Evolutionary conservation across 805 yeast genomes (phyloP).

Genomic region (Huiozyma sinensis): DNA sequence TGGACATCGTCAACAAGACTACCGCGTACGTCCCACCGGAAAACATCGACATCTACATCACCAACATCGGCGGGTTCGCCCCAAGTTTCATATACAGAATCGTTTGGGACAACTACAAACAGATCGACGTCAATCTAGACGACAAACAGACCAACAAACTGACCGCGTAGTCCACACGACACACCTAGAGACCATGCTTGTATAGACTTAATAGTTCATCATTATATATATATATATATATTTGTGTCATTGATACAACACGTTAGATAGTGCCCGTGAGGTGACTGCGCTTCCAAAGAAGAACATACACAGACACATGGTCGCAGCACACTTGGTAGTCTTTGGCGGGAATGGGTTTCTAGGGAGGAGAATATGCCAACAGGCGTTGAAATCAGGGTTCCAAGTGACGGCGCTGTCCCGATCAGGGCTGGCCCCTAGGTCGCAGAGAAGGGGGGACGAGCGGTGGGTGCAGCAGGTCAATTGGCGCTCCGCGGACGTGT

Average conservation of each 20-base stretch:
- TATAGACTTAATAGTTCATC: too few relatives aligned
- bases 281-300: background rate
- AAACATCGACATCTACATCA: conserved; percentile 83
- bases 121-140: conserved; percentile 63
- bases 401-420: conserved; percentile 60
- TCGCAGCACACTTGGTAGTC: conserved; percentile 35
- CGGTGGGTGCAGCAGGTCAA: conserved; percentile 48
- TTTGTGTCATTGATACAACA: background rate
- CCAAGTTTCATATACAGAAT: conserved; percentile 94
- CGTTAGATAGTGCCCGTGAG: background rate
- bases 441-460: conserved; percentile 20
- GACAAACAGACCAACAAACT: conserved; percentile 11
- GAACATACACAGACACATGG: background rate
- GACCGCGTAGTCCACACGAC: background rate
- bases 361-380: conserved; percentile 61
- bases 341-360: conserved; percentile 87
- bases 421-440: conserved; percentile 43
- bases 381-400: conserved; percentile 51
- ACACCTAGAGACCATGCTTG: background rate
- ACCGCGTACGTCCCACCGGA: conserved; percentile 91
- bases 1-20: conserved; percentile 59
- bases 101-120: conserved; percentile 85
- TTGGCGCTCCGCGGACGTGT: conserved; percentile 61
- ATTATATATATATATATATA: too few relatives aligned
- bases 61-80: conserved; percentile 93